phyloP scores from a whole-genome alignment of 371 early-diverging fungal species.

The Apophysomyces ossiformis region DNA sequence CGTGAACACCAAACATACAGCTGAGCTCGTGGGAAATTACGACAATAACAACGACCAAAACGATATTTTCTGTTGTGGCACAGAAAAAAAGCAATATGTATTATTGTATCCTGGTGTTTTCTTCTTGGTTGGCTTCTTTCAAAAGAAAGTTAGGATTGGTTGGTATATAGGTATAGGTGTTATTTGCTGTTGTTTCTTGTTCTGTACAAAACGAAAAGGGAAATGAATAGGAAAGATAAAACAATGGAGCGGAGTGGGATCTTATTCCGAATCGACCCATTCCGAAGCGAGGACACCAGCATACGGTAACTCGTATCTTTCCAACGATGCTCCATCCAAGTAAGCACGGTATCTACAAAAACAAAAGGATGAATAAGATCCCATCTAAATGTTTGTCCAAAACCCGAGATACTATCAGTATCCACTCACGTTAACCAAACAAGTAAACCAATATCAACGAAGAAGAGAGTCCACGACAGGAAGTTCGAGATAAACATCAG shows the following conservation, averaged over 20 bases:
- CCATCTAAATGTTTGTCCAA: not conserved
- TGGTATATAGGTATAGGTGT: constrained; percentile 4
- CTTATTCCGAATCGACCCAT: constrained; percentile 69
- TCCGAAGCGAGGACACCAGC: constrained; percentile 62
- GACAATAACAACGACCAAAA: not conserved
- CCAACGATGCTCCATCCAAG: constrained; percentile 63
- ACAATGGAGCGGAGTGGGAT: not conserved
- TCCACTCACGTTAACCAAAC: constrained; percentile 52
- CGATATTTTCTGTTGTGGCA: not conserved
- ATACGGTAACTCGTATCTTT: constrained; percentile 64
- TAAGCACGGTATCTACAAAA: constrained; percentile 65
- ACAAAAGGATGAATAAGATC: not conserved
- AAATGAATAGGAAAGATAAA: no score
- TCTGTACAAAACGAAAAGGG: not conserved
- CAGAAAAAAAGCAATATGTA: constrained; percentile 8
- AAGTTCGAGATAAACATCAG: constrained; percentile 55
- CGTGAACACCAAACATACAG: not conserved
- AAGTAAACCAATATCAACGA: constrained; percentile 47
- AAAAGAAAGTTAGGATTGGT: not conserved
- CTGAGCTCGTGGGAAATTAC: constrained; percentile 2
- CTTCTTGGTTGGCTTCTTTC: no score
- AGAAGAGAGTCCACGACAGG: constrained; percentile 63
- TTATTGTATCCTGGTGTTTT: not conserved
- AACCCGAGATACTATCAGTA: no score
- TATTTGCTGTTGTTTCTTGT: not conserved